These are phyloP conservation scores for Puccinia hordei DNA, from an alignment of 1,284 basidiomycete genomes.

Conservation along the genomic window DNA sequence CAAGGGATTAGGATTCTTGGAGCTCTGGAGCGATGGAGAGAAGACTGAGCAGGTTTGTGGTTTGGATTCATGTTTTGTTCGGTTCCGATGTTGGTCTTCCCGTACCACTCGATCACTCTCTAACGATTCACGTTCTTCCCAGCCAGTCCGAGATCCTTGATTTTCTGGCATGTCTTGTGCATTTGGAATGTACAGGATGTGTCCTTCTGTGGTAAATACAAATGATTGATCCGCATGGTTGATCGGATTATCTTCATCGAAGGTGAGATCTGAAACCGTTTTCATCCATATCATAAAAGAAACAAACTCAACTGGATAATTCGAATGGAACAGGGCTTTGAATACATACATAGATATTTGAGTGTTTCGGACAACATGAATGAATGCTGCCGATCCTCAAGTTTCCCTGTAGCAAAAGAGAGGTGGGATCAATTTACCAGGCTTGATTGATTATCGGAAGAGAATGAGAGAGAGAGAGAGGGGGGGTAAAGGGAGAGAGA, in stretches of 20 bases:
- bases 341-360: constrained; percentile 75
- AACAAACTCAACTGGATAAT: not conserved
- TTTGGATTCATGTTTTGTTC: not conserved
- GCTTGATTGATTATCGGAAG: not conserved
- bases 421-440: constrained; percentile 7
- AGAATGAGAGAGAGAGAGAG: not conserved
- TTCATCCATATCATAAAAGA: constrained; percentile 61
- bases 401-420: constrained; percentile 57
- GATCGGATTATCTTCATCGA: constrained; percentile 78
- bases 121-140: constrained; percentile 65
- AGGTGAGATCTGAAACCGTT: constrained; percentile 72
- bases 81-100: constrained; percentile 69
- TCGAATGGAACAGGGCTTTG: constrained; percentile 31
- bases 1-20: constrained; percentile 63
- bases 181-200: constrained; percentile 71
- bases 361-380: constrained; percentile 73
- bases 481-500: too few relatives aligned
- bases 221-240: constrained; percentile 75
- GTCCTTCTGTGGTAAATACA: constrained; percentile 90
- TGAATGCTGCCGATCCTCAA: constrained; percentile 88
- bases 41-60: constrained; percentile 29
- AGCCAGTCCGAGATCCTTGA: not conserved
- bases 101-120: constrained; percentile 69
- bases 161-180: not conserved
- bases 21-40: constrained; percentile 59